Evolutionary conservation across 305 asterid species (phyloP), one percentile per base, ranked within the genome.

Genomic region (Fraxinus dipetala): DNA sequence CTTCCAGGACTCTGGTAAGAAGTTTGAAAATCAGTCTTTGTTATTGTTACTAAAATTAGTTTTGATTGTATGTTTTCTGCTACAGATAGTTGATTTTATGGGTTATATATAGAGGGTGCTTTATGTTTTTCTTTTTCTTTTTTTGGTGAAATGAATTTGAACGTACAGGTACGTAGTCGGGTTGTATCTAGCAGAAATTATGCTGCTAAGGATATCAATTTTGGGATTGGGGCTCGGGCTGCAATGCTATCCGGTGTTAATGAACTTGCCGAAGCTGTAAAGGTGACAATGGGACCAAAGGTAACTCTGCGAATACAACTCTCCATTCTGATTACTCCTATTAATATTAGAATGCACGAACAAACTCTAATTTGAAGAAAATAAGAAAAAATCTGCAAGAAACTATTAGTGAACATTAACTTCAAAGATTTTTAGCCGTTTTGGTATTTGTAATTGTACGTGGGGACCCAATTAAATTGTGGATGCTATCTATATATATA

Each of bases 241-340:
- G 92, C 92, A 16, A 90, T 95, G 98, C 89, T 95, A 14, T 91
- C 90, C 18, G 98, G 98, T 81, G 97, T 95, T 83, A 88, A 92
- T 80, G 98, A 95, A 80, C 95, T 95, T 7, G 97, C 98, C 1
- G 98, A 93, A 78, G 98, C 98, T 76, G 98, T 95, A n/a, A 95
- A 95, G 88, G 98, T 92, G 81, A 95, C 98, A 18, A 95, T 95
- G 98, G 98, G 98, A 63, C 98, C 98, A 22, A 93, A 93, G 98
- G 98, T 95, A 85, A 81, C 61, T 72, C 0, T 7, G 22, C 16
- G 51, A 80, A 20, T 10, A 4, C 59, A 31, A 6, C 1, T 31
- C 24, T 70, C 40, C 20, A 1, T 70, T 30, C 7, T 14, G 20
- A 65, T 73, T 7, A 14, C 38, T 65, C 48, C 65, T 83, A 30